Conservation (phyloP, 106 monocot species). For the Amphibolis antarctica region DNA sequence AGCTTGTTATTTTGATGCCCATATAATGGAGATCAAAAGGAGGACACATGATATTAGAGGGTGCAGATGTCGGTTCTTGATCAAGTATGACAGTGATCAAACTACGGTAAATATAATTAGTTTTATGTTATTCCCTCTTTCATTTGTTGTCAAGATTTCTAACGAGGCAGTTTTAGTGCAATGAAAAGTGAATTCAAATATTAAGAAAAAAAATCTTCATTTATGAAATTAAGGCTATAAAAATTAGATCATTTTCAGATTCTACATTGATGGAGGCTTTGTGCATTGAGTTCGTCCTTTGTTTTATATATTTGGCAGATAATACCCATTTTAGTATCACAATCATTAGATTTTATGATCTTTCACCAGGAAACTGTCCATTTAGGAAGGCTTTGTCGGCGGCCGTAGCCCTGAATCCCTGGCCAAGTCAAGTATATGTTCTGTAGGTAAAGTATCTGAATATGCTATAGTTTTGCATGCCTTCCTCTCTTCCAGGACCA, state of each 20-base stretch:
- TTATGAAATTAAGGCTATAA: too few relatives aligned
- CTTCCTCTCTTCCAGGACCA: too few relatives aligned
- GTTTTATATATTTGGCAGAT: too few relatives aligned
- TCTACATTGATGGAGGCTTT: too few relatives aligned
- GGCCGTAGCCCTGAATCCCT: constrained; percentile 1
- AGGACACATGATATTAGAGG: constrained; percentile 71
- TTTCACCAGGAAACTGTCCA: constrained; percentile 38
- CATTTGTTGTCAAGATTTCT: not conserved
- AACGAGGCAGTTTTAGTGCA: too few relatives aligned
- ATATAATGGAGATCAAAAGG: constrained; percentile 44
- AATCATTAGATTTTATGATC: not conserved
- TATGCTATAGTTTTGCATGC: too few relatives aligned
- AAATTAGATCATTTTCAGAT: too few relatives aligned
- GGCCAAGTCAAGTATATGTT: too few relatives aligned
- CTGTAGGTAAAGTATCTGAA: too few relatives aligned
- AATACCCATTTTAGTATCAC: not conserved
- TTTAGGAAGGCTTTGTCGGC: constrained; percentile 35
- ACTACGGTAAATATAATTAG: constrained; percentile 24
- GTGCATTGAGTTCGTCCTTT: too few relatives aligned
- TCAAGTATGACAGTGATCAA: constrained; percentile 49
- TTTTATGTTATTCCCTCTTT: not conserved
- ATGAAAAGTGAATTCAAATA: too few relatives aligned
- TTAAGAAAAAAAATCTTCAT: too few relatives aligned
- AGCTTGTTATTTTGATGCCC: constrained; percentile 56
- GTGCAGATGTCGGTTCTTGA: constrained; percentile 60